Percentiles rank a stretch among this genome's conserved stretches.
These are phyloP conservation scores for Chloropicon primus DNA, from an alignment of 139 green algal species.

Conservation along the genomic window DNA sequence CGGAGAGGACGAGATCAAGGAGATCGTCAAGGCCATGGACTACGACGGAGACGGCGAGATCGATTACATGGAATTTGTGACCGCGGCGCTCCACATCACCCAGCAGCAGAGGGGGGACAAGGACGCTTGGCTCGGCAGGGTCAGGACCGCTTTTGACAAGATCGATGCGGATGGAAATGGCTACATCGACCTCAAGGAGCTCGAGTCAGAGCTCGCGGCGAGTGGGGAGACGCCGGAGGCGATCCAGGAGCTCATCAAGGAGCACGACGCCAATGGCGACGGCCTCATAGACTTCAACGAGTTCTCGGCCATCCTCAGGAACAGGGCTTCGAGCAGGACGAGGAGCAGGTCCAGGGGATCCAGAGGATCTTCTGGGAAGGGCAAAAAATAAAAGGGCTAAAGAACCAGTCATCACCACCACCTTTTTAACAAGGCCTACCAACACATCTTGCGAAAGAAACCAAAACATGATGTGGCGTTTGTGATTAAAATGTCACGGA, in stretches of 20 bases:
- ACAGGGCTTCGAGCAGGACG: neutral
- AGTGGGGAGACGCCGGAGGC: neutral
- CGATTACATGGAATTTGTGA: conserved; percentile 37
- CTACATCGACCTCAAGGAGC: neutral
- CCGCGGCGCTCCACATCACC: conserved; percentile 33
- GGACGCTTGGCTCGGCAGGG: neutral
- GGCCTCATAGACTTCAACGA: conserved; percentile 33
- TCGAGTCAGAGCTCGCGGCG: neutral
- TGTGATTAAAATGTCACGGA: too few species aligned
- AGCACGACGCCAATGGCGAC: conserved; percentile 30
- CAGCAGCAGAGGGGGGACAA: conserved; percentile 27
- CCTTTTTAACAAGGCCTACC: too few species aligned
- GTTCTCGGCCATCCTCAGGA: conserved; percentile 14
- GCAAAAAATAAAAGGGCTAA: neutral
- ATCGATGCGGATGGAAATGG: conserved; percentile 2
- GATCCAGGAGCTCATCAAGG: conserved; percentile 6
- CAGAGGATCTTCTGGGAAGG: too few species aligned
- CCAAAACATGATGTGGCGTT: too few species aligned
- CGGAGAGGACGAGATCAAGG: neutral
- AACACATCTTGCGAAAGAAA: too few species aligned
- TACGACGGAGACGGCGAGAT: conserved; percentile 2
- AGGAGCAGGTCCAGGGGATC: neutral
- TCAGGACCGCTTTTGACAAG: neutral
- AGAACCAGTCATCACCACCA: too few species aligned
- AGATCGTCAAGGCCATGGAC: neutral